These are phyloP conservation scores for Nematocida sp. DNA, from an alignment of 371 early-diverging fungal genomes.

Conservation along the genomic window DNA sequence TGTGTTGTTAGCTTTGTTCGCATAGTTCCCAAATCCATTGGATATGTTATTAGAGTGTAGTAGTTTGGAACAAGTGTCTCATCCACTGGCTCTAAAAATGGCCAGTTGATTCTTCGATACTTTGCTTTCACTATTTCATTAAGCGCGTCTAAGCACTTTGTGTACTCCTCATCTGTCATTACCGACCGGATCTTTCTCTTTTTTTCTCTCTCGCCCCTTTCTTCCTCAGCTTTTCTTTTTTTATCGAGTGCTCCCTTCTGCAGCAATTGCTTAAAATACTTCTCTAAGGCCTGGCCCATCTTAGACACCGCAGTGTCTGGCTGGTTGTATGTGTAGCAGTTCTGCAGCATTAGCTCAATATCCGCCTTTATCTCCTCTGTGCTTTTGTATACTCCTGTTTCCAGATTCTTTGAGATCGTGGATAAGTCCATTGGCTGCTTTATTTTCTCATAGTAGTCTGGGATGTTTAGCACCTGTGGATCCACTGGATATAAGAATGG, in stretches of 20 bases:
- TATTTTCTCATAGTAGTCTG: constrained; percentile 84
- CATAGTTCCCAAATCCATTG: constrained; percentile 67
- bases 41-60: constrained; percentile 72
- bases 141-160: constrained; percentile 60
- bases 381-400: constrained; percentile 73
- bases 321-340: constrained; percentile 77
- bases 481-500: constrained; percentile 90
- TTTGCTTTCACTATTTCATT: constrained; percentile 63
- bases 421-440: constrained; percentile 92
- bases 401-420: constrained; percentile 82
- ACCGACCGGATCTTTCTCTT: constrained; percentile 19
- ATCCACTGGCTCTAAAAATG: constrained; percentile 80
- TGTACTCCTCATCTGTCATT: constrained; percentile 65
- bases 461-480: constrained; percentile 80
- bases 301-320: constrained; percentile 61
- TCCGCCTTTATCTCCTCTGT: constrained; percentile 76
- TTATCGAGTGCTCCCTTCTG: constrained; percentile 41
- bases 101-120: constrained; percentile 72
- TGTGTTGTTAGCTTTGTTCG: constrained; percentile 57
- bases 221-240: constrained; percentile 48
- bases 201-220: constrained; percentile 31
- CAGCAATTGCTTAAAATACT: constrained; percentile 60
- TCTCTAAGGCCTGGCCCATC: constrained; percentile 64
- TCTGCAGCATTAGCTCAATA: constrained; percentile 77
- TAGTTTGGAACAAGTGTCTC: constrained; percentile 76